phyloP scores from a whole-genome alignment of 2,329 filamentous ascomycete species.

The Trichophaea hybrida region DNA sequence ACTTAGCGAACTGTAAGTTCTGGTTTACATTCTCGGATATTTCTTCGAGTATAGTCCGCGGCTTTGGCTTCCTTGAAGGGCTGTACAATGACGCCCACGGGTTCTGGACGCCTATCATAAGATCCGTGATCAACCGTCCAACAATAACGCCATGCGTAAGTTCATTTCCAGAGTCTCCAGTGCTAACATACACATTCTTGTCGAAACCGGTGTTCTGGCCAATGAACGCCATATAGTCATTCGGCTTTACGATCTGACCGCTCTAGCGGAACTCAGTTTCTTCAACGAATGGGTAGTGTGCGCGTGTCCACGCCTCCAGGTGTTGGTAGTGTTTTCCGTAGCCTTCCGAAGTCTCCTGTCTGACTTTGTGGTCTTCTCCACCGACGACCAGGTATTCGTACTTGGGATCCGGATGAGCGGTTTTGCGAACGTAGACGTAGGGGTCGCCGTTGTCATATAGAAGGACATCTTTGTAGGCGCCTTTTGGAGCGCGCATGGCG shows the following conservation, averaged over 20 bases:
- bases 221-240: constrained; percentile 43
- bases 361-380: constrained; percentile 46
- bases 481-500: constrained; percentile 41
- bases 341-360: constrained; percentile 36
- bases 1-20: constrained; percentile 43
- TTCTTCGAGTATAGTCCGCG: constrained; percentile 37
- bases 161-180: constrained; percentile 44
- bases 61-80: constrained; percentile 38
- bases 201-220: constrained; percentile 39
- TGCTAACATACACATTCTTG: constrained; percentile 41
- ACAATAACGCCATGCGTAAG: constrained; percentile 44
- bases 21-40: constrained; percentile 35
- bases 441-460: constrained; percentile 42
- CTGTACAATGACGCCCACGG: constrained; percentile 39
- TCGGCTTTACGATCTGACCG: constrained; percentile 43
- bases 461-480: constrained; percentile 40
- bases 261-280: constrained; percentile 43
- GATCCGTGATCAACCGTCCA: constrained; percentile 40
- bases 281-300: constrained; percentile 39
- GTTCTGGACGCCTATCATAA: constrained; percentile 39
- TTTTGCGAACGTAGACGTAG: constrained; percentile 44
- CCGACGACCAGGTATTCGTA: constrained; percentile 44
- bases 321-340: constrained; percentile 34
- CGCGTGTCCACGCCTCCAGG: constrained; percentile 40
- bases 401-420: constrained; percentile 37